Conservation (phyloP, 2,329 filamentous ascomycete species). For the Huntiella savannae region DNA sequence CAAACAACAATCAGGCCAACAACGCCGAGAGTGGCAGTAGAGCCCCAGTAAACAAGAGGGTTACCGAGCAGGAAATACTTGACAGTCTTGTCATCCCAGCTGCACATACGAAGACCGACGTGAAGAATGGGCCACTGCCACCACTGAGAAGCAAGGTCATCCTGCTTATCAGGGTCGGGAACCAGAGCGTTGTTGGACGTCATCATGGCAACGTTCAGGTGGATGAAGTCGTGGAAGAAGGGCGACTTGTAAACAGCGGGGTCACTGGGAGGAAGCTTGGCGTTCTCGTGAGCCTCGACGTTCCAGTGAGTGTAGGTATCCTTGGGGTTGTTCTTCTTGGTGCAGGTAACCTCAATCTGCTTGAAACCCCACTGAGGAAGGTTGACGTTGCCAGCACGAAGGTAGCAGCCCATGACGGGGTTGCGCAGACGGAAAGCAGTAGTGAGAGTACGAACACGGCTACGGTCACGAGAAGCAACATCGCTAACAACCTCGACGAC, state of each 20-base stretch:
- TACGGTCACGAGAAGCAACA: slow-evolving; percentile 68
- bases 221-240: slow-evolving; percentile 93
- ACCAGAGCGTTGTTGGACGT: slow-evolving; percentile 98
- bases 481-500: slow-evolving; percentile 79
- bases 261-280: slow-evolving; percentile 74
- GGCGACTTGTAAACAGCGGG: slow-evolving; percentile 89
- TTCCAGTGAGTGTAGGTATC: slow-evolving; percentile 99
- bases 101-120: slow-evolving; percentile 94
- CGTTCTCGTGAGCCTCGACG: slow-evolving; percentile 85
- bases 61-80: slow-evolving; percentile 99
- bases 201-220: slow-evolving; percentile 99
- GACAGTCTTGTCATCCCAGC: slow-evolving; percentile 86
- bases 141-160: slow-evolving; percentile 87
- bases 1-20: slow-evolving; percentile 57
- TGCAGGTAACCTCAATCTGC: slow-evolving; percentile 93
- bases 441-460: slow-evolving; percentile 73
- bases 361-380: slow-evolving; percentile 99
- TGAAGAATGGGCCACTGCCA: slow-evolving; percentile 98
- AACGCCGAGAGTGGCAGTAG: slow-evolving; percentile 57
- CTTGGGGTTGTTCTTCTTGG: slow-evolving; percentile 76
- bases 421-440: slow-evolving; percentile 83
- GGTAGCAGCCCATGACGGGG: slow-evolving; percentile 67
- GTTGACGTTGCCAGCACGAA: slow-evolving; percentile 88
- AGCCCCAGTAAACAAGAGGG: slow-evolving; percentile 88
- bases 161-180: slow-evolving; percentile 95